Evolutionary conservation across 2,329 filamentous ascomycete species (phyloP).

Genomic region (Cadophora sp.): DNA sequence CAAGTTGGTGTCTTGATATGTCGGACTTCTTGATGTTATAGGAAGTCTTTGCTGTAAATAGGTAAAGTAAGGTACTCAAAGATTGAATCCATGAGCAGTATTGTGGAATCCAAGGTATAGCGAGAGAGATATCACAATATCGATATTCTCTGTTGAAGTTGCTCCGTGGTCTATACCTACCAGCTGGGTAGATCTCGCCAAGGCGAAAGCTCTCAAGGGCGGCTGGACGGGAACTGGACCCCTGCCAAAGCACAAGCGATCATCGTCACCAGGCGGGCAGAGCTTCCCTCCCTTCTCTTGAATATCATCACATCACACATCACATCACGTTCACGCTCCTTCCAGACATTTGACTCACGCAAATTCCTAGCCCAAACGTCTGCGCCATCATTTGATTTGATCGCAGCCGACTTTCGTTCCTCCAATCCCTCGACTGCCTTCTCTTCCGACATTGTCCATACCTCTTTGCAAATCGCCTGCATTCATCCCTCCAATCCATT

Average conservation of each 20-base stretch:
- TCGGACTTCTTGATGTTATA: no score
- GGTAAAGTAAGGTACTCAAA: neutral
- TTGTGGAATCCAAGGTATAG: neutral
- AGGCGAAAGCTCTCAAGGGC: no score
- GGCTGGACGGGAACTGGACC: neutral
- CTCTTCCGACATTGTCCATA: constrained; percentile 15
- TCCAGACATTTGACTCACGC: constrained; percentile 5
- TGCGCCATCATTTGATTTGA: constrained; percentile 11
- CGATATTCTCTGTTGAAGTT: neutral
- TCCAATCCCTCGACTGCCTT: constrained; percentile 1
- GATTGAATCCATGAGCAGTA: neutral
- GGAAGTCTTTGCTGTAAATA: no score
- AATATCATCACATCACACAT: neutral
- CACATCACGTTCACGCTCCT: constrained; percentile 1
- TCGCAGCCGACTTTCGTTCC: neutral
- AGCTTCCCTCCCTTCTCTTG: neutral
- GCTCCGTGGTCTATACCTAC: no score
- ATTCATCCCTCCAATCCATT: neutral
- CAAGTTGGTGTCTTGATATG: no score
- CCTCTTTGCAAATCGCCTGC: neutral
- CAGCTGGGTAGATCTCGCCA: no score
- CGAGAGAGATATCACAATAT: neutral
- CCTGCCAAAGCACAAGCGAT: neutral
- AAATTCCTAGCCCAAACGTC: constrained; percentile 8
- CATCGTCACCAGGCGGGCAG: constrained; percentile 10